Base-by-base conservation (phyloP, 805 yeast genomes). In the Candida khao-thaluensis region DNA sequence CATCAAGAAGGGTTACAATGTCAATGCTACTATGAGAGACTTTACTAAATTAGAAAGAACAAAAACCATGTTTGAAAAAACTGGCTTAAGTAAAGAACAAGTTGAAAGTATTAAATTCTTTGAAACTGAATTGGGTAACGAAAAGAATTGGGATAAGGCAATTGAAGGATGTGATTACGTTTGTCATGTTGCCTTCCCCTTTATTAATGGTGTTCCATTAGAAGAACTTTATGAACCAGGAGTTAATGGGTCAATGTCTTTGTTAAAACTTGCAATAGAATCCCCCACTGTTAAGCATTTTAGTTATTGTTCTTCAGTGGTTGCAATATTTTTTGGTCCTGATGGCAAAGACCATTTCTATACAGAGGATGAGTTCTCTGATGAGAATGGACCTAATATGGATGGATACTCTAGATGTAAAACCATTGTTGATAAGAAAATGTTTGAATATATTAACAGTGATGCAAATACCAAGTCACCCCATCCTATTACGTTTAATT, bases 11-110 rank as follows among this genome's bases (percentile, higher is more conserved):
- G 51, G 49, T 5, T 47, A 45, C 17, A 28, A 21, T 2, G 47
- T 47, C 11, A 36, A 45, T 17, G 41, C 49, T 10, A 42, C 51
- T 9, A 26, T 47, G 12, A 45, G 51, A 42, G 35, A 37, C 25
- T n/a, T 41, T 7, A 17, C 11, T 1, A 42, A 30, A 27, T n/a
- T 23, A 9, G 35, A 29, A 2, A 29, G 29, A 16, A 29, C 30
- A n/a, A 35, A 38, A n/a, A 12, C 17, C 2, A 30, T 42, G 42
- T 28, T 42, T 6, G 25, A 35, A 31, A 28, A 38, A 6, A 35
- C 40, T n/a, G n/a, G n/a, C n/a, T 31, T 38, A 7, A 15, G 15
- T 12, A 35, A 38, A 8, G 26, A 25, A 26, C 25, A 38, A 12
- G 9, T 38, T 5, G 18, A 14, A 7, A 24, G 12, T 7, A 17